Percentiles rank a stretch among this genome's conserved stretches.
phyloP scores from a whole-genome alignment of 805 yeast genomes.

The Nakazawaea siamensis region DNA sequence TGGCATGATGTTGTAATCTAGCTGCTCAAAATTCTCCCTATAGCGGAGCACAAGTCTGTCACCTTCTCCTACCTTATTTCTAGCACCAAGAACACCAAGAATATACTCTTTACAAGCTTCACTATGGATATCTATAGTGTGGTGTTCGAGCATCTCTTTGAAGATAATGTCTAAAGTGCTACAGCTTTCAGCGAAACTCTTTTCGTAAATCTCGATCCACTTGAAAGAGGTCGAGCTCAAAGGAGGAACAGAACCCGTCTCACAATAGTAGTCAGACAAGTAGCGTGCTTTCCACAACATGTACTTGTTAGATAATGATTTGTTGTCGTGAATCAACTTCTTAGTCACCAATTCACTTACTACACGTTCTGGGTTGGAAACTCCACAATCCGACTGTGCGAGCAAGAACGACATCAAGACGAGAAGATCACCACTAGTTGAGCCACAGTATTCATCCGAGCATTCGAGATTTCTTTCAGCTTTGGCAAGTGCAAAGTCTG shows the following conservation, averaged over 20 bases:
- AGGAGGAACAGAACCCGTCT: conserved; percentile 16
- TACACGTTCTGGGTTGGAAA: too few relatives aligned
- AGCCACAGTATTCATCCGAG: too few relatives aligned
- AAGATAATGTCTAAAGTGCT: conserved; percentile 8
- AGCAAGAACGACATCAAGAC: too few relatives aligned
- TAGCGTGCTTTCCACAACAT: conserved; percentile 24
- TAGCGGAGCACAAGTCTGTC: conserved; percentile 1
- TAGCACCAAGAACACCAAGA: conserved; percentile 7
- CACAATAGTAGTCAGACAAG: conserved; percentile 20
- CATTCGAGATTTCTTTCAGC: too few relatives aligned
- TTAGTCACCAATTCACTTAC: neutral
- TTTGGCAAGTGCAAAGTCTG: too few relatives aligned
- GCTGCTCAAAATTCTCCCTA: neutral
- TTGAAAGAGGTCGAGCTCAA: too few relatives aligned
- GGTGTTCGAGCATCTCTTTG: conserved; percentile 3
- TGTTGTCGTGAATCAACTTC: neutral
- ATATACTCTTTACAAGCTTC: conserved; percentile 2
- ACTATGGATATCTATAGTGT: neutral
- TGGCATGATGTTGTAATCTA: neutral
- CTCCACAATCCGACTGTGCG: too few relatives aligned
- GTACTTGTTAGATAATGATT: conserved; percentile 11
- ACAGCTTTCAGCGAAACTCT: too few relatives aligned
- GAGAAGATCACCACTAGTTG: too few relatives aligned
- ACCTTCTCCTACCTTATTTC: neutral
- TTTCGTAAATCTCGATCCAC: too few relatives aligned